Percentiles rank a stretch among this genome's conserved stretches.
Evolutionary conservation across 331 rosid genomes (phyloP).

Genomic region (Malus hybrid): DNA sequence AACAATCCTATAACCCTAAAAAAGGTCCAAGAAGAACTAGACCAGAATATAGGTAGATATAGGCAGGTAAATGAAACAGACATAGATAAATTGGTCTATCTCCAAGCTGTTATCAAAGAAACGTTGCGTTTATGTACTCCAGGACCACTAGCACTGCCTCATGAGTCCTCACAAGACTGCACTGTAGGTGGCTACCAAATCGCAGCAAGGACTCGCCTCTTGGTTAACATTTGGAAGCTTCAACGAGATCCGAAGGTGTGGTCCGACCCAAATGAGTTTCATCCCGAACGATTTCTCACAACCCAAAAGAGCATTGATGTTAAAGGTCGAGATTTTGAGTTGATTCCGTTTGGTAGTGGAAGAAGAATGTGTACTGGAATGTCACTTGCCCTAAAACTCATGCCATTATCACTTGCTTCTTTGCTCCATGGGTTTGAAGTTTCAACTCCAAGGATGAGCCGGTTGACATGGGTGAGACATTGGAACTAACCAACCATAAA

Average conservation of each 20-base stretch:
- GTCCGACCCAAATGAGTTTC: slow-evolving; percentile 1
- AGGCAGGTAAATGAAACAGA: not conserved
- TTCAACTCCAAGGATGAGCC: not conserved
- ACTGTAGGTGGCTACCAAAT: not conserved
- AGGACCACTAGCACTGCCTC: not conserved
- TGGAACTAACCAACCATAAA: not conserved
- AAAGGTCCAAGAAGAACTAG: not conserved
- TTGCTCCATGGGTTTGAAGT: not conserved
- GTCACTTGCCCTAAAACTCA: not conserved
- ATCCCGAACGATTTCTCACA: not conserved
- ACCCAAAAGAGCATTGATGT: not conserved
- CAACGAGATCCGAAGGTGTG: not conserved
- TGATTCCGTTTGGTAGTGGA: not conserved
- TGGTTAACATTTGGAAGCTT: not conserved
- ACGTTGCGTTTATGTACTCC: not conserved
- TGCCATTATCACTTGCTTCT: not conserved
- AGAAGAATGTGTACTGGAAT: not conserved
- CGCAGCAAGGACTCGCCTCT: not conserved
- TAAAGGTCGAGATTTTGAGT: not conserved
- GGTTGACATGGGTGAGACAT: not conserved
- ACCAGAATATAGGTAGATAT: not conserved
- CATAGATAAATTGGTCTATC: not conserved
- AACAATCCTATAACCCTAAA: not conserved
- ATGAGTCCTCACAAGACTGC: not conserved
- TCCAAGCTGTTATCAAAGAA: not conserved